phyloP scores from a whole-genome alignment of 2,329 filamentous ascomycete species.

The Stylonectria norvegica region DNA sequence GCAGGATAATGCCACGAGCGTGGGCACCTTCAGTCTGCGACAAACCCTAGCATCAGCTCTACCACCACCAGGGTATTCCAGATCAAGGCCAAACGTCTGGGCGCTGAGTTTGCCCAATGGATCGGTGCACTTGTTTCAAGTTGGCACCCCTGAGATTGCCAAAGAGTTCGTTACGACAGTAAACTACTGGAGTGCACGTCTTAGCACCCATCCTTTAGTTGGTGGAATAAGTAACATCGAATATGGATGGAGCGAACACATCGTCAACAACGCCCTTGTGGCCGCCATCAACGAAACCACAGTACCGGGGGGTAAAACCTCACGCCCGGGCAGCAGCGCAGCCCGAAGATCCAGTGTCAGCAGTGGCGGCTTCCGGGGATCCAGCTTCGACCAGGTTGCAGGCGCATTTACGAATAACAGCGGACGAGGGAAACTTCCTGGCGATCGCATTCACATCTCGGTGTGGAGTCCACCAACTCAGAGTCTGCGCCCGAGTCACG shows the following conservation, averaged over 20 bases:
- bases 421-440: conserved; percentile 63
- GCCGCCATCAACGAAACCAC: conserved; percentile 47
- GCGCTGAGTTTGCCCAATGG: conserved; percentile 87
- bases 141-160: conserved; percentile 90
- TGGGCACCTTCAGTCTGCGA: conserved; percentile 82
- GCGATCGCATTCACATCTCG: conserved; percentile 77
- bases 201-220: conserved; percentile 89
- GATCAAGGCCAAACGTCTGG: conserved; percentile 87
- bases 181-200: conserved; percentile 95
- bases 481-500: conserved; percentile 79
- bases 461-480: conserved; percentile 90
- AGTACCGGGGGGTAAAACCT: conserved; percentile 32
- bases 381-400: conserved; percentile 59
- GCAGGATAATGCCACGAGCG: conserved; percentile 91
- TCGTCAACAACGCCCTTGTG: conserved; percentile 63
- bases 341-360: conserved; percentile 45
- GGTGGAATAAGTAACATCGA: conserved; percentile 96
- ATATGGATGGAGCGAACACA: conserved; percentile 88
- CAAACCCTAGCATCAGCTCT: conserved; percentile 90
- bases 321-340: conserved; percentile 51
- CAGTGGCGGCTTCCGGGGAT: conserved; percentile 50
- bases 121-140: conserved; percentile 96
- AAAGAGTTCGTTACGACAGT: conserved; percentile 90
- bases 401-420: conserved; percentile 52
- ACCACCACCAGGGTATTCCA: conserved; percentile 88